phyloP scores from a whole-genome alignment of 495 filamentous ascomycete genomes.

The Cercophora scortea region DNA sequence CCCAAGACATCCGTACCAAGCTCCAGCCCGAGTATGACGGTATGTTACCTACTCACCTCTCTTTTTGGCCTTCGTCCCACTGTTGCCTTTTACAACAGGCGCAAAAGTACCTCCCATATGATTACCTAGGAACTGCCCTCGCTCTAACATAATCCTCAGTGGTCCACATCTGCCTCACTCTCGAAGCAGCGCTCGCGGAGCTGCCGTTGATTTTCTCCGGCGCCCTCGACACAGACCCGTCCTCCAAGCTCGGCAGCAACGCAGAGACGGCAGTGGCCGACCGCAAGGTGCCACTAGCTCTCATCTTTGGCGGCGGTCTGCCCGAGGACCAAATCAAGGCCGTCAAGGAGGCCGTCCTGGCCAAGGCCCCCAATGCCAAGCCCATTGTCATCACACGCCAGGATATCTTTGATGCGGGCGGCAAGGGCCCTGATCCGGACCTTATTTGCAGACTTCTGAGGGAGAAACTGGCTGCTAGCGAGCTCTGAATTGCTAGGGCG shows the following conservation, averaged over 20 bases:
- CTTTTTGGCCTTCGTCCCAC: background rate
- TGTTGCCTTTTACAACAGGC: background rate
- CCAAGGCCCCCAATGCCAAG: slow-evolving; percentile 6
- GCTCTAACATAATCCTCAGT: slow-evolving; percentile 7
- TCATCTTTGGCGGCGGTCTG: slow-evolving; percentile 23
- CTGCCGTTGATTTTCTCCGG: slow-evolving; percentile 17
- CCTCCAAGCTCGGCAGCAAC: slow-evolving; percentile 19
- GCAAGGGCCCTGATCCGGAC: slow-evolving; percentile 10
- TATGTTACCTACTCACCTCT: slow-evolving; percentile 5
- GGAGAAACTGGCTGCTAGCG: slow-evolving; percentile 10
- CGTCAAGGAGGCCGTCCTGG: slow-evolving; percentile 10
- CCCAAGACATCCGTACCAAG: slow-evolving; percentile 6
- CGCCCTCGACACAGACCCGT: slow-evolving; percentile 1
- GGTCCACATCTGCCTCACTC: slow-evolving; percentile 17
- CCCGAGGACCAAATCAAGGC: slow-evolving; percentile 10
- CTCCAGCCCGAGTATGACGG: slow-evolving; percentile 25
- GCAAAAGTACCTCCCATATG: background rate
- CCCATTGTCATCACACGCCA: slow-evolving; percentile 13
- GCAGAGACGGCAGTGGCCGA: slow-evolving; percentile 1
- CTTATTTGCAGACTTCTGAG: slow-evolving; percentile 14
- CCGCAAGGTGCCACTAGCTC: slow-evolving; percentile 13
- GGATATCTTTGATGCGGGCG: slow-evolving; percentile 16
- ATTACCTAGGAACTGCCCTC: background rate
- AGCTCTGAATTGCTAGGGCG: no score
- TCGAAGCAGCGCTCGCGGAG: slow-evolving; percentile 11